phyloP scores from a whole-genome alignment of 345 rosid genomes.

The Turritis glabra region DNA sequence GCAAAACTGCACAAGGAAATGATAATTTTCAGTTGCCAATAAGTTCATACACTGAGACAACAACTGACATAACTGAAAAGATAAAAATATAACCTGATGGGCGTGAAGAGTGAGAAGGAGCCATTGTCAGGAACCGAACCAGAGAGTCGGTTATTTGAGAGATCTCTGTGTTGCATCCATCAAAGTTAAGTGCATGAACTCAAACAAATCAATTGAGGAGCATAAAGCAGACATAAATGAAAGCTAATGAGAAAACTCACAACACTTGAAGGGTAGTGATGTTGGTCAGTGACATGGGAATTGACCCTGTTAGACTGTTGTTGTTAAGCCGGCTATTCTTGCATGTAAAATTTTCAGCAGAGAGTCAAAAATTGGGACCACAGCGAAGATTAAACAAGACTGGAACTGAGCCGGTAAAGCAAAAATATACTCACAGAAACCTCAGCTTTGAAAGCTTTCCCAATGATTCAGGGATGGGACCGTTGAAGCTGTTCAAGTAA shows the following conservation, averaged over 20 bases:
- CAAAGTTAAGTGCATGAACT: constrained; percentile 15
- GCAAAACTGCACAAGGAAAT: constrained; percentile 74
- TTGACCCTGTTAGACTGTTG: constrained; percentile 80
- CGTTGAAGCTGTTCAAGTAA: constrained; percentile 85
- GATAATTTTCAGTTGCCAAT: constrained; percentile 2
- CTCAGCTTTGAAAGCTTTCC: constrained; percentile 89
- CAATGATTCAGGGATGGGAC: constrained; percentile 85
- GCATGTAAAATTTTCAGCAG: constrained; percentile 36
- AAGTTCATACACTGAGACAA: constrained; percentile 19
- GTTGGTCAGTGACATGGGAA: constrained; percentile 90
- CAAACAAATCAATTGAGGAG: not conserved
- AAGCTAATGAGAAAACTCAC: constrained; percentile 54
- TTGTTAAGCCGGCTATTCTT: constrained; percentile 95
- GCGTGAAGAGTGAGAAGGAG: constrained; percentile 96
- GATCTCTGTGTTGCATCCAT: constrained; percentile 62
- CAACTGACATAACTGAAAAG: not conserved
- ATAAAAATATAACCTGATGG: constrained; percentile 70
- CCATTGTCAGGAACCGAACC: constrained; percentile 98
- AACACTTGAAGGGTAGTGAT: constrained; percentile 88
- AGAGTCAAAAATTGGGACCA: constrained; percentile 21
- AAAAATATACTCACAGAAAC: constrained; percentile 75
- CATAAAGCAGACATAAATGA: not conserved
- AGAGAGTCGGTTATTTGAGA: constrained; percentile 86
- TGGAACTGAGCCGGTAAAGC: constrained; percentile 10
- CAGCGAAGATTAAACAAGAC: constrained; percentile 6